These are phyloP conservation scores for Apiotrichum gamsii DNA, from an alignment of 1,284 basidiomycete species.

Conservation along the genomic window DNA sequence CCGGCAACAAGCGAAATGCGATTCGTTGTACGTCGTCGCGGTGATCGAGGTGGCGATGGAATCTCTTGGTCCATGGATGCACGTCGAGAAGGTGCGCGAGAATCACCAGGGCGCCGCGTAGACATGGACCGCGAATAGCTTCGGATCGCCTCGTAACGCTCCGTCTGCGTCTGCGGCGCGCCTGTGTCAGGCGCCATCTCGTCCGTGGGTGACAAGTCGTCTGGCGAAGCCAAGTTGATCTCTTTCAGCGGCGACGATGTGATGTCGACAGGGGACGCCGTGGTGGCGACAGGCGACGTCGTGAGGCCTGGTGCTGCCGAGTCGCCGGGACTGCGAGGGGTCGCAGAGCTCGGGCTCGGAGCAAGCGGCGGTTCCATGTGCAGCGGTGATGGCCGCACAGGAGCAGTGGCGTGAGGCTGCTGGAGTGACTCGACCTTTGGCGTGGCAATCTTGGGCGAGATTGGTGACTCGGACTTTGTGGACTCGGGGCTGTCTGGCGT, in stretches of 20 bases:
- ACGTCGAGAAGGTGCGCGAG: constrained; percentile 11
- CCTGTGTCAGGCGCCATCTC: neutral
- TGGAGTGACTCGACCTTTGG: neutral
- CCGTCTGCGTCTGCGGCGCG: constrained; percentile 13
- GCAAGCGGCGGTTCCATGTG: constrained; percentile 17
- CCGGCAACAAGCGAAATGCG: constrained; percentile 46
- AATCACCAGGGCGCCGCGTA: constrained; percentile 3
- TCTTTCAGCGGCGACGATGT: no score
- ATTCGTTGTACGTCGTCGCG: constrained; percentile 40
- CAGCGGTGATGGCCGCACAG: constrained; percentile 24
- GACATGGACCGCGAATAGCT: constrained; percentile 24
- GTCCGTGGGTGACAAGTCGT: neutral
- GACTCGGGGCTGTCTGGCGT: neutral
- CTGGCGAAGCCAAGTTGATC: constrained; percentile 4
- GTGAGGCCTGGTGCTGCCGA: neutral
- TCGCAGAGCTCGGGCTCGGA: no score
- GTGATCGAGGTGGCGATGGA: constrained; percentile 28
- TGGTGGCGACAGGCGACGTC: constrained; percentile 1
- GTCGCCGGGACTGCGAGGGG: no score
- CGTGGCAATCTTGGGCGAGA: neutral
- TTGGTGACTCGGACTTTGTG: neutral
- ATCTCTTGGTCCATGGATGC: constrained; percentile 3
- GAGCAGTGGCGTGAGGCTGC: neutral
- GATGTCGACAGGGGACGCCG: no score
- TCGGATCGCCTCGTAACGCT: constrained; percentile 33